A percentile compares a stretch with the other conserved stretches of the same genome.
Conservation (phyloP, 805 yeast genomes). For the Kazachstania bromeliacearum region DNA sequence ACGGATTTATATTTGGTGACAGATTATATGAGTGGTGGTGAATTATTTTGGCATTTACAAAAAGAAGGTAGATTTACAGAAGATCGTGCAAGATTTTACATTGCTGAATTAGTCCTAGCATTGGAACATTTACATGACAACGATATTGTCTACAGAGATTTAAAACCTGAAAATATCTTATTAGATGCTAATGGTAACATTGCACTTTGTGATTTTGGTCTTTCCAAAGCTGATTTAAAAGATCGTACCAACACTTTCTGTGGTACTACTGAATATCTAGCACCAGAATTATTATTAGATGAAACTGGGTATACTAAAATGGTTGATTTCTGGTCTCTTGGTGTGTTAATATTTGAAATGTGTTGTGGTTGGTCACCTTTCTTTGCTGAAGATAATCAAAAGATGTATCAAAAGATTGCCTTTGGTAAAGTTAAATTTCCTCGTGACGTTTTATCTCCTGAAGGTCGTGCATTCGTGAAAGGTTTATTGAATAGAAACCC, state of each 20-base stretch:
- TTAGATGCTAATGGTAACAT: conserved; percentile 96
- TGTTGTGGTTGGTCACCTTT: conserved; percentile 99
- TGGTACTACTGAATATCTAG: conserved; percentile 96
- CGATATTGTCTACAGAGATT: conserved; percentile 91
- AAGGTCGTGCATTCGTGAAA: conserved; percentile 92
- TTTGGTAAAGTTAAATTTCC: conserved; percentile 97
- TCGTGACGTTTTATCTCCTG: conserved; percentile 84
- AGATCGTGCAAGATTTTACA: conserved; percentile 91
- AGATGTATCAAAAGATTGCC: conserved; percentile 97
- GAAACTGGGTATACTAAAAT: conserved; percentile 95
- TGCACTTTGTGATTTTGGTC: conserved; percentile 94
- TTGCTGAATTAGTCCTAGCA: conserved; percentile 90
- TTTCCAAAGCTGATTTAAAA: conserved; percentile 87
- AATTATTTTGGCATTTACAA: conserved; percentile 92
- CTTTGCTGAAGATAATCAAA: conserved; percentile 95
- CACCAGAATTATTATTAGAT: conserved; percentile 92
- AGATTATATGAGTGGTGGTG: conserved; percentile 98
- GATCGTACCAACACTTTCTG: conserved; percentile 93
- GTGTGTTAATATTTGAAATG: conserved; percentile 96
- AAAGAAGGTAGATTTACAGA: conserved; percentile 92
- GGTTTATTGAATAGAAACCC: conserved; percentile 94
- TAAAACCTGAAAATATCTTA: conserved; percentile 92
- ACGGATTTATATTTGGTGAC: conserved; percentile 87
- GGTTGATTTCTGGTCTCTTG: conserved; percentile 99
- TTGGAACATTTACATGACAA: conserved; percentile 91